Percentiles rank a stretch among this genome's conserved stretches.
Conservation (phyloP, 1,284 basidiomycete species). For the Ganoderma boninense region DNA sequence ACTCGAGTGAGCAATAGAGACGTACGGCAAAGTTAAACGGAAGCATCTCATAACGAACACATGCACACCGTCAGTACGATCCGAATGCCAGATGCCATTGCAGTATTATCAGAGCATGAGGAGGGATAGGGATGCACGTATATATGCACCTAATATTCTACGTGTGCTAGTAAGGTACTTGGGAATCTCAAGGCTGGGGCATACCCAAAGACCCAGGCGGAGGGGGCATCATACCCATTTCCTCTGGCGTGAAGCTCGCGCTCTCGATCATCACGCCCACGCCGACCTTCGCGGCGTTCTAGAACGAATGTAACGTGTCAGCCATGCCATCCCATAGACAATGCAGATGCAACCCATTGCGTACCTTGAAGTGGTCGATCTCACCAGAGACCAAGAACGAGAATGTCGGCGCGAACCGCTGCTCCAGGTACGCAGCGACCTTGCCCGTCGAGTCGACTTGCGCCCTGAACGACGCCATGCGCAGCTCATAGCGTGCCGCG, state of each 20-base stretch:
- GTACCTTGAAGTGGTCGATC: slow-evolving; percentile 97
- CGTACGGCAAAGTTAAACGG: not conserved
- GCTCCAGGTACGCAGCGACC: slow-evolving; percentile 94
- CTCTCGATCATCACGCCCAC: slow-evolving; percentile 97
- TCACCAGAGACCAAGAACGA: slow-evolving; percentile 95
- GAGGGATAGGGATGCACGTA: slow-evolving; percentile 27
- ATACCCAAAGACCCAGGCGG: slow-evolving; percentile 23
- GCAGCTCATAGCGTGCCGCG: slow-evolving; percentile 96
- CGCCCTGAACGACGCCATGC: slow-evolving; percentile 92
- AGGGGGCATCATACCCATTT: slow-evolving; percentile 67
- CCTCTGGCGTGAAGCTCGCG: slow-evolving; percentile 77
- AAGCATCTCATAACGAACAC: not conserved
- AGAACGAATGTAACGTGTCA: slow-evolving; percentile 9
- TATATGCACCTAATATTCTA: slow-evolving; percentile 33
- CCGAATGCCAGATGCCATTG: slow-evolving; percentile 26
- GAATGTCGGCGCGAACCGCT: slow-evolving; percentile 95
- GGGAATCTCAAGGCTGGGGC: slow-evolving; percentile 30
- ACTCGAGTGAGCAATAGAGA: not conserved
- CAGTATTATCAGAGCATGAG: slow-evolving; percentile 33
- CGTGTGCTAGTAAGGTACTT: slow-evolving; percentile 29
- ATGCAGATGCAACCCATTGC: slow-evolving; percentile 29
- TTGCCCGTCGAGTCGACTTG: slow-evolving; percentile 95
- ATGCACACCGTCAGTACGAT: not conserved
- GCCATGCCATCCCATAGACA: slow-evolving; percentile 1
- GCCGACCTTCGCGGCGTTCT: slow-evolving; percentile 95